These are phyloP conservation scores for Pelargonium citronellum DNA, from an alignment of 441 rosid genomes.

Conservation along the genomic window DNA sequence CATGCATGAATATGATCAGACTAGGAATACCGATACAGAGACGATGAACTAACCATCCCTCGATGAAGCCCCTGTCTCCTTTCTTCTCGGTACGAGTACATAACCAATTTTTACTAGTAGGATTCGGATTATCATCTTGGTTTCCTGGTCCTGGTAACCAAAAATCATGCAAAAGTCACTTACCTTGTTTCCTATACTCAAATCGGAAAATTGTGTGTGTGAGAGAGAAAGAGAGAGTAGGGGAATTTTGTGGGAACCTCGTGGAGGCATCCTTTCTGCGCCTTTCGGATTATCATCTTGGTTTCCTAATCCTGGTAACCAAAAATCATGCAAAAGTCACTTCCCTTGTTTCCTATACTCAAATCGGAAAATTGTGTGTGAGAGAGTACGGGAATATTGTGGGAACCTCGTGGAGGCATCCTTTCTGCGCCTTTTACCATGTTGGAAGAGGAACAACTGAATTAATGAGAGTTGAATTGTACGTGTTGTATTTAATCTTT, in stretches of 20 bases:
- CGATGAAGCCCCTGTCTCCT: slow-evolving; percentile 57
- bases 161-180: slow-evolving; percentile 10
- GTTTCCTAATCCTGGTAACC: too few relatives aligned
- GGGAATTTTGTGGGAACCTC: neutral
- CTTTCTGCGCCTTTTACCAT: slow-evolving; percentile 20
- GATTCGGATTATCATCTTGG: slow-evolving; percentile 23
- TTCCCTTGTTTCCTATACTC: too few relatives aligned
- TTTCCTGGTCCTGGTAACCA: slow-evolving; percentile 24
- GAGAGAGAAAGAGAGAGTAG: neutral
- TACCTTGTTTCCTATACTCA: neutral
- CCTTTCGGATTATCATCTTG: too few relatives aligned
- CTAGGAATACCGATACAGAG: neutral
- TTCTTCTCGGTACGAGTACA: slow-evolving; percentile 32
- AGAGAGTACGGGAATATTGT: too few relatives aligned
- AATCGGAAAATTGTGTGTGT: neutral
- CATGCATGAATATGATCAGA: neutral
- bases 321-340: too few relatives aligned
- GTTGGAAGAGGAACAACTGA: neutral
- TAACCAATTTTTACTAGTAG: slow-evolving; percentile 27
- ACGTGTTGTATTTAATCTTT: too few relatives aligned
- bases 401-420: slow-evolving; percentile 36
- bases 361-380: too few relatives aligned
- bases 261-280: too few relatives aligned
- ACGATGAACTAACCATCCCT: slow-evolving; percentile 43
- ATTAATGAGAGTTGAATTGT: too few relatives aligned